Evolutionary conservation across 2,329 filamentous ascomycete genomes (phyloP).

Genomic region (Tympanopsis confertula): DNA sequence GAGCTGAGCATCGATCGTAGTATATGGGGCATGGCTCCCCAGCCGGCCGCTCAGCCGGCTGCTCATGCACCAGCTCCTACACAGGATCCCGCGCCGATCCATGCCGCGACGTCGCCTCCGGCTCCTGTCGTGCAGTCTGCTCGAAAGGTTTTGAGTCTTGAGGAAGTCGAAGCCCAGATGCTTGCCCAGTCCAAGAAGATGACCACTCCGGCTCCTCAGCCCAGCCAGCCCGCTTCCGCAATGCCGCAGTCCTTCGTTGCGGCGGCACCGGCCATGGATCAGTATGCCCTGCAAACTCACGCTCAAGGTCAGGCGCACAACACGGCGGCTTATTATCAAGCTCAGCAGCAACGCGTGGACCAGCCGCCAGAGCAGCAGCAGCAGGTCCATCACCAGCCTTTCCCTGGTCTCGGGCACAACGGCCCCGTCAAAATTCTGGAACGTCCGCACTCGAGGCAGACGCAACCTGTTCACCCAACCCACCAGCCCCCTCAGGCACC

Average conservation of each 20-base stretch:
- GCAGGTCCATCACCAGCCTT: constrained; percentile 12
- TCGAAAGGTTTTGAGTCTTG: constrained; percentile 84
- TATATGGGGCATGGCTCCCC: constrained; percentile 74
- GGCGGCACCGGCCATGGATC: constrained; percentile 5
- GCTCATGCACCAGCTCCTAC: constrained; percentile 6
- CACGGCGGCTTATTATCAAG: neutral
- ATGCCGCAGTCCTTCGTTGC: constrained; percentile 8
- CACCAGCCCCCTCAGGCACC: constrained; percentile 21
- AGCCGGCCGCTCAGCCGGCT: constrained; percentile 26
- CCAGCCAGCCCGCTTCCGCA: constrained; percentile 12
- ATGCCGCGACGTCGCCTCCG: constrained; percentile 16
- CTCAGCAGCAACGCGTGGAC: constrained; percentile 12
- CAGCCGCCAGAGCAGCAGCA: constrained; percentile 20
- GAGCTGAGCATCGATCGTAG: constrained; percentile 87
- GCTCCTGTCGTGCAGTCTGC: constrained; percentile 21
- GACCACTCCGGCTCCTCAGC: constrained; percentile 19
- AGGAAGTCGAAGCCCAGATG: constrained; percentile 94
- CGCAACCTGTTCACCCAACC: constrained; percentile 19
- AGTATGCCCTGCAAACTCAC: constrained; percentile 3
- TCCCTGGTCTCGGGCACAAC: constrained; percentile 22
- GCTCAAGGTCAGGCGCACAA: constrained; percentile 1
- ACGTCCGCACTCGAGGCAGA: constrained; percentile 32
- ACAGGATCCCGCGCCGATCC: constrained; percentile 18
- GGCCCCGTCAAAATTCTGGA: constrained; percentile 44
- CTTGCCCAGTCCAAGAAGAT: constrained; percentile 51